Base-by-base conservation (phyloP, 2,329 filamentous ascomycete genomes). In the Ceratocystis huliohia region DNA sequence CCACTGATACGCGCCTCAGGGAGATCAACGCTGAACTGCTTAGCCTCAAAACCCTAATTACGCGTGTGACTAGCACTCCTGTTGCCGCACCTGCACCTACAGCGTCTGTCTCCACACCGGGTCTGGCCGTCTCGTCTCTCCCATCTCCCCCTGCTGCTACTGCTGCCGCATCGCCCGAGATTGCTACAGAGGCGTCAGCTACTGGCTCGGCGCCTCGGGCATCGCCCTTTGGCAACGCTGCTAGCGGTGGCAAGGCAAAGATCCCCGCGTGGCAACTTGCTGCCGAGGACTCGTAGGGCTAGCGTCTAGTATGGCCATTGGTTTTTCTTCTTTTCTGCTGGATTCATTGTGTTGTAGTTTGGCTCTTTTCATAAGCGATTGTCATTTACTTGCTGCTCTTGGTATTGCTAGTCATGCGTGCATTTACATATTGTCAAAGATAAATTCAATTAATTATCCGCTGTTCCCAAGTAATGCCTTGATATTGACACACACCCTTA, bases 1-100 rank as follows among this genome's bases (percentile, higher is more conserved):
- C 85, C 65, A 90, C 89, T 30, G 92, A 97, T 73, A 83, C 80
- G 70, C 83, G 91, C 62, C 78, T 99, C 67, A 88, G 86, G 75
- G 94, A 97, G 72, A 84, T 99, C 70, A 89, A 89, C 70, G 83
- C 81, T 5, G 94, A 99, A 76, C 81, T 99, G 72, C 91, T 89
- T 79, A 96, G 92, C 74, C 79, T 99, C 72, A 97, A 96, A 82
- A 89, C 89, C 1, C 80, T 99, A 65, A 84, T 99, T 72, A 78
- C 81, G 56, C 78, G 85, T 68, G 82, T 87, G 81, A 79, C 76
- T 65, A 72, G 77, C 10, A 69, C 68, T 66, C 69, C 72, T 25
- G 62, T 72, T 4, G 67, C 74, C 2, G 71, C 75, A 7, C 68
- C 73, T 6, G 41, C 64, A 2, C 25, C 65, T 28, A 7, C 53